phyloP scores from a whole-genome alignment of 106 monocot species.

The Gastrodia elata region DNA sequence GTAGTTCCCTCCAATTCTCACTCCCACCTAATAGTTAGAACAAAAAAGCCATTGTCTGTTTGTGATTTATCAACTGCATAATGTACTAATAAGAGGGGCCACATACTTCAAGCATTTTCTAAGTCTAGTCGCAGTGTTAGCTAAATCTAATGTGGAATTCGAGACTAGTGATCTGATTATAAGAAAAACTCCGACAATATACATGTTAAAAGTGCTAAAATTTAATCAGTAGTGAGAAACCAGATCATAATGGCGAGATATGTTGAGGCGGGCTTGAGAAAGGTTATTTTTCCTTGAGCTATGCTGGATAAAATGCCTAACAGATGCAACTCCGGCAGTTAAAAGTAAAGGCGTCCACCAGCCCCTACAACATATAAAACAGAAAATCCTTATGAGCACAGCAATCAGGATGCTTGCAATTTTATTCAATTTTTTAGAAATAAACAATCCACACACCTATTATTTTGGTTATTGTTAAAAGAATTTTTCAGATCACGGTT shows the following conservation, averaged over 20 bases:
- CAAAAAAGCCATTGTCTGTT: neutral
- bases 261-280: conserved; percentile 80
- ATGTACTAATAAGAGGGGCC: neutral
- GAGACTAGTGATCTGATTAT: neutral
- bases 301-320: conserved; percentile 72
- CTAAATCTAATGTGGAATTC: neutral
- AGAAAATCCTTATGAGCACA: neutral
- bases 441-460: conserved; percentile 21
- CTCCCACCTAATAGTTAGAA: neutral
- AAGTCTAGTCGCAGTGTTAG: neutral
- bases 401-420: neutral
- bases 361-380: conserved; percentile 32
- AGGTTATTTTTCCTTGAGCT: conserved; percentile 60
- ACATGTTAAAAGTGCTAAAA: neutral
- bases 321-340: conserved; percentile 66
- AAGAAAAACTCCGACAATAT: neutral
- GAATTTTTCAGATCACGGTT: conserved; percentile 59
- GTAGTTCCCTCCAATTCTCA: neutral
- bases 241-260: conserved; percentile 96
- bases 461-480: conserved; percentile 13
- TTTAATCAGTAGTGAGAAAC: conserved; percentile 18
- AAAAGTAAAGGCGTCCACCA: conserved; percentile 93
- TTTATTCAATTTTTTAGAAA: neutral
- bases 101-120: neutral
- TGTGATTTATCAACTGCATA: neutral